Conservation (phyloP, 257 asterid genomes). For the Jasminum sambac region DNA sequence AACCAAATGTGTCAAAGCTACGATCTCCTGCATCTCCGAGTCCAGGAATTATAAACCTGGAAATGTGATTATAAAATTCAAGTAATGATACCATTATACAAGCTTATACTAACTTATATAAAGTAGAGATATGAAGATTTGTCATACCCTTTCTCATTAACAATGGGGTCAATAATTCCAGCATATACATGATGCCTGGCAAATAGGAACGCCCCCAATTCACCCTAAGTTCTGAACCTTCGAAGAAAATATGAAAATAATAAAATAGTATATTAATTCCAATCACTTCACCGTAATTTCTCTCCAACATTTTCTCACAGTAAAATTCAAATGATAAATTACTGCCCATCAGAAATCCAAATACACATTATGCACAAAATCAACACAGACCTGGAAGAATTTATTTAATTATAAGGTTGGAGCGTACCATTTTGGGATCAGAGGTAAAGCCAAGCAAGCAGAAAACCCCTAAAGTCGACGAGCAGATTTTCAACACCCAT, state of each 20-base stretch:
- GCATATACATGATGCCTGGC: too few relatives aligned
- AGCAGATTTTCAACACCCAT: constrained; percentile 43
- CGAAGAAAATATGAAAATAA: neutral
- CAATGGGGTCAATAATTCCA: too few relatives aligned
- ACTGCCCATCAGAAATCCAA: neutral
- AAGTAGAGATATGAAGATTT: too few relatives aligned
- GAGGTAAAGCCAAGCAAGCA: constrained; percentile 57
- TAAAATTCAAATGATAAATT: neutral
- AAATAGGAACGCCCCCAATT: constrained; percentile 4
- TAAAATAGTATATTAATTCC: neutral
- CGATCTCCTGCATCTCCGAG: too few relatives aligned
- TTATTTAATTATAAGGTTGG: neutral
- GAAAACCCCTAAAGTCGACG: constrained; percentile 47
- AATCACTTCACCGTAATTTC: constrained; percentile 3
- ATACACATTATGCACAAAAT: neutral
- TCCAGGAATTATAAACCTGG: too few relatives aligned
- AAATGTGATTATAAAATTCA: too few relatives aligned
- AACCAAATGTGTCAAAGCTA: too few relatives aligned
- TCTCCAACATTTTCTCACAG: neutral
- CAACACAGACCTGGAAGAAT: neutral
- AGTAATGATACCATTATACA: too few relatives aligned
- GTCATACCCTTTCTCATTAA: too few relatives aligned
- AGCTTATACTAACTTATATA: too few relatives aligned
- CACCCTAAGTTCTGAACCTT: neutral
- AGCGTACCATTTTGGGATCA: constrained; percentile 65